phyloP scores from a whole-genome alignment of 805 yeast genomes.

The Metschnikowia lachancei region DNA sequence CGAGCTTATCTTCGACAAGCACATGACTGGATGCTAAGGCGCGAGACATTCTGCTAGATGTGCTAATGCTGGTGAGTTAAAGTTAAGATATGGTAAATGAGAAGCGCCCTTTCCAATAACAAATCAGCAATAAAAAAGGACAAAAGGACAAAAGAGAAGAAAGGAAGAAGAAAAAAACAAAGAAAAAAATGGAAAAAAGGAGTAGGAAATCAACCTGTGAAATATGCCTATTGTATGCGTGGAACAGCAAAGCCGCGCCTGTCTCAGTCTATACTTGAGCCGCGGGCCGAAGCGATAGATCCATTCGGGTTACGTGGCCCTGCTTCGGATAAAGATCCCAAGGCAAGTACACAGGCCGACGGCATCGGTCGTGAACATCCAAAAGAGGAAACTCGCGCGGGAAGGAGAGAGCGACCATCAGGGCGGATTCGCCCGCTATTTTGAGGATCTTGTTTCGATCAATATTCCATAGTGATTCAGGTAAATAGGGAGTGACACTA shows the following conservation, averaged over 20 bases:
- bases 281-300: slow-evolving; percentile 9
- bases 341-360: not conserved
- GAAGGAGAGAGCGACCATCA: not conserved
- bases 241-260: not conserved
- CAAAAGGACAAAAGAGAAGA: not conserved
- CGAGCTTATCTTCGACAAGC: slow-evolving; percentile 44
- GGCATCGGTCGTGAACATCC: not conserved
- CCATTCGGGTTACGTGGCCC: slow-evolving; percentile 4
- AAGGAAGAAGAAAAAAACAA: not conserved
- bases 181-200: not conserved
- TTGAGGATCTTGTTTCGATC: too few species aligned
- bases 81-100: not conserved
- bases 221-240: not conserved
- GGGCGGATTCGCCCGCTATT: not conserved
- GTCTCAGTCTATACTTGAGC: not conserved
- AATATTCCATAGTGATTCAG: too few species aligned
- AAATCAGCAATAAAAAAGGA: not conserved
- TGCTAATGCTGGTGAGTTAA: not conserved
- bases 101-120: not conserved
- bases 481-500: not conserved
- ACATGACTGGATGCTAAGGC: slow-evolving; percentile 64
- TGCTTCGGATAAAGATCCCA: not conserved
- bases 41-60: slow-evolving; percentile 40
- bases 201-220: not conserved
- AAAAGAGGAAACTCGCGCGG: slow-evolving; percentile 2